phyloP scores from a whole-genome alignment of 2,329 filamentous ascomycete genomes.

The Mariannaea elegans region DNA sequence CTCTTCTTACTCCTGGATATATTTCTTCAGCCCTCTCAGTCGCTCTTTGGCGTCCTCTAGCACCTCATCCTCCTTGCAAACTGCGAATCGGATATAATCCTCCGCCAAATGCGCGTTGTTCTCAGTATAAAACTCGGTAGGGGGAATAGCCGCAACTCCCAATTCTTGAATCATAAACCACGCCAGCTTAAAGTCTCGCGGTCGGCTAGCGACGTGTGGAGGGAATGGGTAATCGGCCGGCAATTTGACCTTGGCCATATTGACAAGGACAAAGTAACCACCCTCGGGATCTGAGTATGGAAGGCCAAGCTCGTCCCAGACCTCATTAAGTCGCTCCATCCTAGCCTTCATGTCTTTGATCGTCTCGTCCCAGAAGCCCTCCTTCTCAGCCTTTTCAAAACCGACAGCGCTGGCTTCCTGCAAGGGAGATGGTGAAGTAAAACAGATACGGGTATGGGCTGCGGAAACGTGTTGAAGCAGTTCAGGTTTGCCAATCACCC shows the following conservation, averaged over 20 bases:
- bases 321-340: slow-evolving; percentile 84
- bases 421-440: slow-evolving; percentile 89
- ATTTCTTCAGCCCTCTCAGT: slow-evolving; percentile 76
- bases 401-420: slow-evolving; percentile 95
- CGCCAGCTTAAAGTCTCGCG: slow-evolving; percentile 90
- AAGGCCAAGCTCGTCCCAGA: slow-evolving; percentile 78
- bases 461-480: slow-evolving; percentile 91
- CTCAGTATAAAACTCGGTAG: slow-evolving; percentile 95
- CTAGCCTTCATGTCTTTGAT: slow-evolving; percentile 90
- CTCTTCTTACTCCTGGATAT: slow-evolving; percentile 55
- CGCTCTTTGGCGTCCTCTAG: slow-evolving; percentile 81
- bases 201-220: slow-evolving; percentile 82
- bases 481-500: slow-evolving; percentile 88
- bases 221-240: slow-evolving; percentile 90
- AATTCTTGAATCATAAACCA: slow-evolving; percentile 99
- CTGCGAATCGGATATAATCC: slow-evolving; percentile 93
- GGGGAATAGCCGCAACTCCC: slow-evolving; percentile 94
- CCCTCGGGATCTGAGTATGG: slow-evolving; percentile 94
- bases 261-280: slow-evolving; percentile 96
- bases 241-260: slow-evolving; percentile 86
- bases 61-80: slow-evolving; percentile 93
- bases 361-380: slow-evolving; percentile 87
- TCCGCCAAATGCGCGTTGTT: slow-evolving; percentile 84
- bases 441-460: slow-evolving; percentile 96
- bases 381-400: slow-evolving; percentile 86